Percentiles rank a stretch among this genome's conserved stretches.
Conservation (phyloP, 2,329 filamentous ascomycete species). For the Alternaria triticina region DNA sequence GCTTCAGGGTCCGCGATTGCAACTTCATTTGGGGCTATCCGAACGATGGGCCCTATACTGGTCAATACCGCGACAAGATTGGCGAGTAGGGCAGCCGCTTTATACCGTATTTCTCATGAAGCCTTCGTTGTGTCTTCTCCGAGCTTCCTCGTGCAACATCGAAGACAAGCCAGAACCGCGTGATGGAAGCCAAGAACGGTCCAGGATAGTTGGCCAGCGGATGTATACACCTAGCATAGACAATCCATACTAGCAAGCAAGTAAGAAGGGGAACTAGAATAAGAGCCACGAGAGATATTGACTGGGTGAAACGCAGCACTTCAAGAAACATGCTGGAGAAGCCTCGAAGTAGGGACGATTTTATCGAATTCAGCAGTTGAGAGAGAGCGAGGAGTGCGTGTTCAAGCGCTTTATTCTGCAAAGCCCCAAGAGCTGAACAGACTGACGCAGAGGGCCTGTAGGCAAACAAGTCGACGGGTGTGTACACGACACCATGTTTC, state of each 20-base stretch:
- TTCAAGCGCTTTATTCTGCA: background rate
- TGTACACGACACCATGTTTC: background rate
- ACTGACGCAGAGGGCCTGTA: background rate
- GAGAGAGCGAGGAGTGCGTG: too few species aligned
- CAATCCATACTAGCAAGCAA: background rate
- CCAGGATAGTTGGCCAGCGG: too few species aligned
- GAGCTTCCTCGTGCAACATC: too few species aligned
- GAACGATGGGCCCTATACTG: background rate
- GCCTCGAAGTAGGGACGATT: background rate
- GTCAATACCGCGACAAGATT: background rate
- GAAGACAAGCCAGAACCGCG: too few species aligned
- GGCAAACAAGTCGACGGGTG: background rate
- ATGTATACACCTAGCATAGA: too few species aligned
- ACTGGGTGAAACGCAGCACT: background rate
- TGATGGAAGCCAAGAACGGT: too few species aligned
- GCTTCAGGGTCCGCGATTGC: constrained; percentile 9
- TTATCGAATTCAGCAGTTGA: too few species aligned
- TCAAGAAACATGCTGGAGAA: background rate
- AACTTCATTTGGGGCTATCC: constrained; percentile 12
- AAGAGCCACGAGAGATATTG: background rate
- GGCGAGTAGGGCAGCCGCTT: background rate
- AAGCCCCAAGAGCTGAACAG: background rate
- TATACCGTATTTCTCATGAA: too few species aligned
- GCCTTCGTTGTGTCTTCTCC: too few species aligned
- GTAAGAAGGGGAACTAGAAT: background rate